These are phyloP conservation scores for Microascus cirrosus DNA, from an alignment of 2,329 filamentous ascomycete species.

Conservation along the genomic window DNA sequence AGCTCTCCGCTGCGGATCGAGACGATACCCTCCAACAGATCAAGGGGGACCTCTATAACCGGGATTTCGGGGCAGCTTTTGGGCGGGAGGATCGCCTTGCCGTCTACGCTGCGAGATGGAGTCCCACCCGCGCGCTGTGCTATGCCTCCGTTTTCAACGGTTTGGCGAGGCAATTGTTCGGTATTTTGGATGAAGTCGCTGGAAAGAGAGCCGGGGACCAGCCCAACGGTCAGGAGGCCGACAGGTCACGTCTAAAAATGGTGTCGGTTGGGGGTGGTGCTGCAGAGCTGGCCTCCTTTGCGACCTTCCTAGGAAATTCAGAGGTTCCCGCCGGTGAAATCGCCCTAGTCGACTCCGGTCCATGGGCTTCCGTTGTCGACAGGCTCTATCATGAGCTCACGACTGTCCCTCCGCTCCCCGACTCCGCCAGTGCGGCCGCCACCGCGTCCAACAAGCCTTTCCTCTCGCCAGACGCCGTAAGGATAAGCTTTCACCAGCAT, in stretches of 20 bases:
- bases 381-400: conserved; percentile 47
- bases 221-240: conserved; percentile 3
- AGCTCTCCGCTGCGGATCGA: conserved; percentile 35
- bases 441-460: conserved; percentile 33
- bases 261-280: conserved; percentile 46
- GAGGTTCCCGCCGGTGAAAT: conserved; percentile 25
- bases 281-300: conserved; percentile 49
- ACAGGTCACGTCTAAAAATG: conserved; percentile 20
- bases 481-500: conserved; percentile 28
- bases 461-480: conserved; percentile 24
- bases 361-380: conserved; percentile 56
- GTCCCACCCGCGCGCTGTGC: conserved; percentile 70
- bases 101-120: conserved; percentile 86
- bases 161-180: conserved; percentile 17
- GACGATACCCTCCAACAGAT: conserved; percentile 60
- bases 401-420: conserved; percentile 34
- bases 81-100: conserved; percentile 58
- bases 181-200: not conserved
- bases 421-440: conserved; percentile 37
- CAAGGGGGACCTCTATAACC: conserved; percentile 74
- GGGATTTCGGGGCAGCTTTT: conserved; percentile 78
- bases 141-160: conserved; percentile 52
- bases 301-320: conserved; percentile 24
- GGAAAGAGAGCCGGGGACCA: not conserved
- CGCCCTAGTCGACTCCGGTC: conserved; percentile 68